phyloP scores from a whole-genome alignment of 2,329 filamentous ascomycete genomes.

The Acrocalymma vagum region DNA sequence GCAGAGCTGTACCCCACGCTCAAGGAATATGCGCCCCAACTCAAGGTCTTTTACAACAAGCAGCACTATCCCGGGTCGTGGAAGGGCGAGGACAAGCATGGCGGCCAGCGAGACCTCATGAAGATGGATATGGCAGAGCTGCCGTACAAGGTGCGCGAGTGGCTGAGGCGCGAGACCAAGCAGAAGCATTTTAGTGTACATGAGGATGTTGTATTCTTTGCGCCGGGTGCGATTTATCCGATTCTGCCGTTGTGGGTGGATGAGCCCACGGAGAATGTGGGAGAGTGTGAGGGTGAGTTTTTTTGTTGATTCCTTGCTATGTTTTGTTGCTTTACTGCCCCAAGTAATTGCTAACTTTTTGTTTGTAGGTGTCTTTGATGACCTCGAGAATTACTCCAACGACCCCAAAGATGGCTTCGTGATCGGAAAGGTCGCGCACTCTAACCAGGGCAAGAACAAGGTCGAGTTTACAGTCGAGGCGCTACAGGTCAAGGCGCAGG shows the following conservation, averaged over 20 bases:
- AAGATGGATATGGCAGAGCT: conserved; percentile 57
- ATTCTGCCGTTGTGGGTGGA: conserved; percentile 61
- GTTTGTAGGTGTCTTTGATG: conserved; percentile 35
- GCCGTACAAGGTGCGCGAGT: conserved; percentile 53
- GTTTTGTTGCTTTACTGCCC: not conserved
- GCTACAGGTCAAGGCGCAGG: conserved; percentile 28
- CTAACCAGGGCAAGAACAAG: conserved; percentile 31
- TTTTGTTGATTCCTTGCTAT: conserved; percentile 14
- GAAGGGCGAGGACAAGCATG: conserved; percentile 62
- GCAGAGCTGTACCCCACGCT: conserved; percentile 42
- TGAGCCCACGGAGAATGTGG: conserved; percentile 40
- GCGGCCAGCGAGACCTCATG: conserved; percentile 58
- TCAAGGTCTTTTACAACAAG: conserved; percentile 48
- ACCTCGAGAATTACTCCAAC: conserved; percentile 39
- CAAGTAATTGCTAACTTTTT: conserved; percentile 12
- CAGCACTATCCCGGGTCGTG: conserved; percentile 60
- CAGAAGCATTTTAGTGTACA: conserved; percentile 51
- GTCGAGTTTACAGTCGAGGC: conserved; percentile 43
- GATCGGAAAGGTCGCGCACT: conserved; percentile 36
- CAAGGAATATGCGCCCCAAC: conserved; percentile 37
- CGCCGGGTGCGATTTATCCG: conserved; percentile 61
- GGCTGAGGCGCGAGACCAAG: conserved; percentile 58
- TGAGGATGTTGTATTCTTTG: conserved; percentile 60
- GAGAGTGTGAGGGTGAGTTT: conserved; percentile 51
- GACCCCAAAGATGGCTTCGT: conserved; percentile 39